Evolutionary conservation across 495 filamentous ascomycete genomes (phyloP).

Genomic region (Cercophora newfieldiana): DNA sequence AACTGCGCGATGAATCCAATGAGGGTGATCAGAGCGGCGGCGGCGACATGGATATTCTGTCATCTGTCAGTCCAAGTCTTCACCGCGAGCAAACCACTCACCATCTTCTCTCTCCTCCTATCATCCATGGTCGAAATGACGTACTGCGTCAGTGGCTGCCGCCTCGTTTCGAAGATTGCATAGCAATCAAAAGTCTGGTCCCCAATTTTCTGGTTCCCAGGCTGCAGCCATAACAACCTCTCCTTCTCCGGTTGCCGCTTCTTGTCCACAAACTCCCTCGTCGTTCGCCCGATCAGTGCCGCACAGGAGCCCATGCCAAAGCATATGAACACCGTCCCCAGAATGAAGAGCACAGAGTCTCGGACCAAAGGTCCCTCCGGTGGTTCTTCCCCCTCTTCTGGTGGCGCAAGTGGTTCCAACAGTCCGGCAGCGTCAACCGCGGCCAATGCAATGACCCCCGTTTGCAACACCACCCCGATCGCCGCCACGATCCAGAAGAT

Average conservation of each 20-base stretch:
- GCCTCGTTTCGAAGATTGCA: background rate
- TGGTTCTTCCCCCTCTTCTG: background rate
- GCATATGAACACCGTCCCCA: background rate
- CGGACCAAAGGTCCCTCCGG: background rate
- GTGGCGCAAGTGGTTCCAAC: background rate
- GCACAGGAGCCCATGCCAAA: background rate
- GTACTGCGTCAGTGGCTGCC: background rate
- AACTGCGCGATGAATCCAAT: background rate
- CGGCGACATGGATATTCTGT: background rate
- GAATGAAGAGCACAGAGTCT: background rate
- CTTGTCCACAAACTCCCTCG: background rate
- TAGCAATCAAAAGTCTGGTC: slow-evolving; percentile 6
- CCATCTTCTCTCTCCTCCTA: background rate
- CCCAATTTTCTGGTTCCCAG: background rate
- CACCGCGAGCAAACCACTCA: background rate
- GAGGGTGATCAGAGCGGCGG: background rate
- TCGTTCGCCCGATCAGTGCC: background rate
- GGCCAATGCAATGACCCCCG: background rate
- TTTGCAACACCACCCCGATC: background rate
- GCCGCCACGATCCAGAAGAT: background rate
- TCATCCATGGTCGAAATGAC: slow-evolving; percentile 2
- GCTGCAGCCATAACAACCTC: background rate
- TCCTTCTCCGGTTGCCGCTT: slow-evolving; percentile 4
- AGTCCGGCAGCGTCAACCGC: background rate
- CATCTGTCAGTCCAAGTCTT: background rate